phyloP scores from a whole-genome alignment of 2,329 filamentous ascomycete genomes.

The Aspergillus versicolor region DNA sequence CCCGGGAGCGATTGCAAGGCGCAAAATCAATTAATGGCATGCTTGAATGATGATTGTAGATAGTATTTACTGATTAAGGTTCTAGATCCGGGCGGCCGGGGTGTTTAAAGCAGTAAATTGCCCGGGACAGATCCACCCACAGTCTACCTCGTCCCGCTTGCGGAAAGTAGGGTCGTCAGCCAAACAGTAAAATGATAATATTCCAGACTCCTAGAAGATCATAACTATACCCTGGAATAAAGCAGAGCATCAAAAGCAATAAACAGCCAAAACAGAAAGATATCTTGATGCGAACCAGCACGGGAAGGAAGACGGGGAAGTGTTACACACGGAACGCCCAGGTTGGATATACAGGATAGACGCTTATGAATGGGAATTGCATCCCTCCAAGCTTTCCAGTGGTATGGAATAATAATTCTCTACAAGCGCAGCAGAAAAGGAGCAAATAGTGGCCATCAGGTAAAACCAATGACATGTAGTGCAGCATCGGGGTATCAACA shows the following conservation, averaged over 20 bases:
- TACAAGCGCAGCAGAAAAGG: constrained; percentile 8
- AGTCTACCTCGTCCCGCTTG: no score
- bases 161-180: no score
- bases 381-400: constrained; percentile 10
- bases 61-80: neutral
- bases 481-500: constrained; percentile 60
- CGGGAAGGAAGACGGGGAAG: constrained; percentile 12
- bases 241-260: constrained; percentile 14
- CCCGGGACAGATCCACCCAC: no score
- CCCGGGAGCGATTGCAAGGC: neutral
- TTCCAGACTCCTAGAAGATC: constrained; percentile 27
- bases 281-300: constrained; percentile 19
- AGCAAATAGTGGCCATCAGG: constrained; percentile 20
- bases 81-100: neutral
- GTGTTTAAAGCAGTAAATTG: neutral
- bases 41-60: neutral
- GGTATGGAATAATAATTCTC: neutral
- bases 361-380: constrained; percentile 7
- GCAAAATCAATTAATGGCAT: neutral
- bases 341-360: constrained; percentile 17
- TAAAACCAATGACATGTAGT: constrained; percentile 25
- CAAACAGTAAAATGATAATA: constrained; percentile 11
- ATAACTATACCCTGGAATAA: constrained; percentile 16
- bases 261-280: constrained; percentile 13
- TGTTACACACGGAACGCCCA: constrained; percentile 17